Evolutionary conservation across 2,329 filamentous ascomycete species (phyloP), one percentile per base, ranked within the genome.

Genomic region (Venturia asperata): DNA sequence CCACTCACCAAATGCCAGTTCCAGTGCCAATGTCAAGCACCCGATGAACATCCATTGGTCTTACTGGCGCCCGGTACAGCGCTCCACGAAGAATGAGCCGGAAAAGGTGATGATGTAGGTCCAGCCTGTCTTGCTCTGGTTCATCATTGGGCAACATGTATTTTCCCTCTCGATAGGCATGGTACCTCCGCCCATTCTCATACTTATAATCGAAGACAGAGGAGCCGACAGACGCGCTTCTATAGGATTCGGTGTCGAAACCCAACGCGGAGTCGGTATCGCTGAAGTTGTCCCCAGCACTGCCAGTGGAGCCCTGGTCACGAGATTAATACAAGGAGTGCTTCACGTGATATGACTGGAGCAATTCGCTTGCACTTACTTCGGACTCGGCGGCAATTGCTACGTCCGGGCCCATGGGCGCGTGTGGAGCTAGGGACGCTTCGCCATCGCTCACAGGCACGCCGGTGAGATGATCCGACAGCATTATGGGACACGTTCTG

Each of bases 11-110:
- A 37, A 65, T 64, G 10, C 64, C 64, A 15, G 64, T 65, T 19
- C 64, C 64, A 17, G 39, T 43, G 9, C 64, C 64, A 4, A 65
- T 11, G 37, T 84, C 82, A 1, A 49, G 27, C 43, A 13, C 43
- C 6, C 11, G 49, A n/a, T 43, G 56, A 17, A 9, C 84, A 42
- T 63, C 64, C 17, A 19, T 47, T 3, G 47, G 37, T 2, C 5
- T 47, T 77, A 79, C 70, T 10, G 78, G 77, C 2, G 78, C 75
- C 2, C 77, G 68, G 65, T 73, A 75, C 5, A 80, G 72, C 34
- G 72, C 71, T 19, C 75, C 74, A 21, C 71, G 21, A 76, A 73
- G 71, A 42, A 27, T 42, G 2, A 65, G 15, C 6, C 37, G 60
- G 30, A 47, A 64, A 13, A 65, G 4, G 30, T 65, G 64, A 27